Conservation (phyloP, 2,329 filamentous ascomycete genomes). For the Aureobasidium pullulans region DNA sequence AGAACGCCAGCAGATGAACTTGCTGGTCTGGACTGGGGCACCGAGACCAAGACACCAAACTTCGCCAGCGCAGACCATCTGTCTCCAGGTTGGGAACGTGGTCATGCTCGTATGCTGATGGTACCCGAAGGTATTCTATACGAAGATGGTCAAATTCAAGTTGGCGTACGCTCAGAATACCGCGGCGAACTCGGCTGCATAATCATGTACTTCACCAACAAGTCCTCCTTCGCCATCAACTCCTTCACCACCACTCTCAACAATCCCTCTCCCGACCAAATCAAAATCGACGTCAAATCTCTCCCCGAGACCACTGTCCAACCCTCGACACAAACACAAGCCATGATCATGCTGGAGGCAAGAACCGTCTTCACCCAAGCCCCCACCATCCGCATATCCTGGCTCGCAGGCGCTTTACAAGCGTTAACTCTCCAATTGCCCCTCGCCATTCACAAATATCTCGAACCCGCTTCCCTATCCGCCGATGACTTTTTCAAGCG, state of each 20-base stretch:
- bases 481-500: slow-evolving; percentile 97
- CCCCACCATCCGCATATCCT: slow-evolving; percentile 89
- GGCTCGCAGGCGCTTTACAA: slow-evolving; percentile 87
- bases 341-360: slow-evolving; percentile 91
- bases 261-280: slow-evolving; percentile 57
- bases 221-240: slow-evolving; percentile 67
- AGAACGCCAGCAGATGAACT: slow-evolving; percentile 52
- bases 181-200: slow-evolving; percentile 90
- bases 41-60: slow-evolving; percentile 63
- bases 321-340: slow-evolving; percentile 72
- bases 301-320: slow-evolving; percentile 76
- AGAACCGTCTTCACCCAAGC: slow-evolving; percentile 72
- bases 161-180: slow-evolving; percentile 89
- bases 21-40: slow-evolving; percentile 71
- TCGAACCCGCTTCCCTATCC: slow-evolving; percentile 80
- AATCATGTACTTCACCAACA: slow-evolving; percentile 94
- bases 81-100: slow-evolving; percentile 88
- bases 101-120: slow-evolving; percentile 77
- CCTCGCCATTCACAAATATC: slow-evolving; percentile 86
- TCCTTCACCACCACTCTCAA: slow-evolving; percentile 95
- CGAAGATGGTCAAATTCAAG: slow-evolving; percentile 88
- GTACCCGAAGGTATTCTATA: slow-evolving; percentile 81
- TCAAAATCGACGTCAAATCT: slow-evolving; percentile 82
- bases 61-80: slow-evolving; percentile 87
- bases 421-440: slow-evolving; percentile 87